Percentiles rank a stretch among this genome's conserved stretches.
phyloP scores from a whole-genome alignment of 179 eudicot genomes.

The Beta macrorhiza region DNA sequence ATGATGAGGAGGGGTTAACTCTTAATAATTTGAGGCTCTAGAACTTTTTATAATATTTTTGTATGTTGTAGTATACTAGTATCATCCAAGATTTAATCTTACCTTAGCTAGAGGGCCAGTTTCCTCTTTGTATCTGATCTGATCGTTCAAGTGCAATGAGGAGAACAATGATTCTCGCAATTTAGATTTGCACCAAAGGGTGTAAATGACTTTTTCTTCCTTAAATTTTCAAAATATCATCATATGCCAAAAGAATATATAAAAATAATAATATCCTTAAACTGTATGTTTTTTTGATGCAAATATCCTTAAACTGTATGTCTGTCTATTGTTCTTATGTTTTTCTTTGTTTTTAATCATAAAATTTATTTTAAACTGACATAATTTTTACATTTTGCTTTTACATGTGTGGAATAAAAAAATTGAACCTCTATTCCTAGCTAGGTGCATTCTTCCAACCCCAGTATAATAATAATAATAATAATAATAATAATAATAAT shows the following conservation, averaged over 20 bases:
- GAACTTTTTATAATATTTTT: background rate
- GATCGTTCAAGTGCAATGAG: slow-evolving; percentile 34
- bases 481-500: no score
- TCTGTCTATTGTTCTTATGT: no score
- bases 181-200: background rate
- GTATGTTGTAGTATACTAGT: background rate
- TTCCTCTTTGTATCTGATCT: slow-evolving; percentile 34
- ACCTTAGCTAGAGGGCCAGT: slow-evolving; percentile 34
- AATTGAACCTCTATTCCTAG: no score
- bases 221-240: background rate
- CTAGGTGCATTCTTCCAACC: no score
- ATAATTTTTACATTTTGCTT: no score
- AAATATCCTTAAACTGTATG: no score
- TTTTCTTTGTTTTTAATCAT: no score
- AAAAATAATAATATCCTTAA: no score
- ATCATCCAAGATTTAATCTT: slow-evolving; percentile 21
- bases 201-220: background rate
- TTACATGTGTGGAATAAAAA: no score
- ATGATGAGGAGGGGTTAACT: slow-evolving; percentile 17
- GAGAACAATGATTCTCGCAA: slow-evolving; percentile 6
- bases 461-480: no score
- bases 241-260: background rate
- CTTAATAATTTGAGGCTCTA: slow-evolving; percentile 22
- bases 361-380: no score
- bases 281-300: no score